Percentiles rank a stretch among this genome's conserved stretches.
phyloP scores from a whole-genome alignment of 108 stramenopile genomes.

The Craspedostauros australis region DNA sequence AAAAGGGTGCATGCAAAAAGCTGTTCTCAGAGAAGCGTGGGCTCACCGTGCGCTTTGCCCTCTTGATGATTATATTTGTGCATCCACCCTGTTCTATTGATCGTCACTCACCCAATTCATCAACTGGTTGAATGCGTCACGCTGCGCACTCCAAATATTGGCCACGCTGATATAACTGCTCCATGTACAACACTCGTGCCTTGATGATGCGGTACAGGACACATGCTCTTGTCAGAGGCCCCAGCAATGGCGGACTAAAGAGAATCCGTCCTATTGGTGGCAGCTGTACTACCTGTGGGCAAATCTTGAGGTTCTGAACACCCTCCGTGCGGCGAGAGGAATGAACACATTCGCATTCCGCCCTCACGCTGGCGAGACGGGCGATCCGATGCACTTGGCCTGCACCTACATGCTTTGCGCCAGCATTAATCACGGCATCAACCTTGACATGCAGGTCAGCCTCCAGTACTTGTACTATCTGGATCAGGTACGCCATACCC shows the following conservation, averaged over 20 bases:
- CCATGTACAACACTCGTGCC: background rate
- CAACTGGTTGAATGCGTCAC: too few species aligned
- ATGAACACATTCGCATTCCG: slow-evolving; percentile 89
- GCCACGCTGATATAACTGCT: background rate
- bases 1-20: too few species aligned
- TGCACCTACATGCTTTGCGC: slow-evolving; percentile 92
- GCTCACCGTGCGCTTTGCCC: too few species aligned
- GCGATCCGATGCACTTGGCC: slow-evolving; percentile 95
- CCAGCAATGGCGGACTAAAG: slow-evolving; percentile 67
- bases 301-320: slow-evolving; percentile 91
- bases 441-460: slow-evolving; percentile 87
- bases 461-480: slow-evolving; percentile 98
- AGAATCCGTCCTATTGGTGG: slow-evolving; percentile 90
- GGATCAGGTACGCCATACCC: slow-evolving; percentile 74
- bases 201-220: slow-evolving; percentile 32
- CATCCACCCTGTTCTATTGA: too few species aligned
- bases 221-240: slow-evolving; percentile 56
- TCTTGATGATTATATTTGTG: too few species aligned
- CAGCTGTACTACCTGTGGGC: slow-evolving; percentile 52
- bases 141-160: background rate
- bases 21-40: too few species aligned
- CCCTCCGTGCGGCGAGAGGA: slow-evolving; percentile 75
- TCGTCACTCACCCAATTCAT: too few species aligned
- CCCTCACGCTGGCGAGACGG: slow-evolving; percentile 96
- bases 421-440: slow-evolving; percentile 97